phyloP scores from a whole-genome alignment of 352 stramenopile species.

The Pythium apleroticum region DNA sequence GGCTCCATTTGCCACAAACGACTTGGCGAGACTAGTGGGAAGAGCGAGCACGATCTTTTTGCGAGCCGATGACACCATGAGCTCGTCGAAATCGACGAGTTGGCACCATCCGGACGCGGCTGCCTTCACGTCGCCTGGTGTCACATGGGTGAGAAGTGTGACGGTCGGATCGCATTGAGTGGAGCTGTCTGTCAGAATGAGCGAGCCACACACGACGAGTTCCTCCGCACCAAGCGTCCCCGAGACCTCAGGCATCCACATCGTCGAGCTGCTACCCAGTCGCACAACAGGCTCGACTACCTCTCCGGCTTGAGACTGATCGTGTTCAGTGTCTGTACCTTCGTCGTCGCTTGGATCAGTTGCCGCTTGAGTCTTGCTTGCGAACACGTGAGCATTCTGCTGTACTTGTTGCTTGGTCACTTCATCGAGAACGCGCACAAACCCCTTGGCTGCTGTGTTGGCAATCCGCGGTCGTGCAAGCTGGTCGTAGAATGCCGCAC shows the following conservation, averaged over 20 bases:
- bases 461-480: slow-evolving; percentile 16
- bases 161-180: slow-evolving; percentile 7
- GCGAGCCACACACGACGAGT: slow-evolving; percentile 21
- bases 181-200: slow-evolving; percentile 20
- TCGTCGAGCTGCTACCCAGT: neutral
- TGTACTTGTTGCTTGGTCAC: neutral
- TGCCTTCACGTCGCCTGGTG: slow-evolving; percentile 13
- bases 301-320: neutral
- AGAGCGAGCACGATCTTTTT: slow-evolving; percentile 16
- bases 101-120: slow-evolving; percentile 22
- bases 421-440: slow-evolving; percentile 19
- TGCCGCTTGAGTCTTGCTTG: slow-evolving; percentile 4
- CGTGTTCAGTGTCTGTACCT: neutral
- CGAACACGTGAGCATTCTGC: slow-evolving; percentile 5
- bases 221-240: neutral
- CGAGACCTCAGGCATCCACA: slow-evolving; percentile 10
- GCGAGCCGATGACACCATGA: slow-evolving; percentile 2
- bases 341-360: neutral
- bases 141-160: slow-evolving; percentile 14
- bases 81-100: slow-evolving; percentile 19
- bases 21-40: neutral
- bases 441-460: slow-evolving; percentile 8
- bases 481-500: slow-evolving; percentile 28
- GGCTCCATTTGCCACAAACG: slow-evolving; percentile 6
- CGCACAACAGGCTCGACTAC: slow-evolving; percentile 3